Evolutionary conservation across 2,329 filamentous ascomycete genomes (phyloP), one percentile per base, ranked within the genome.

Genomic region (Stylonectria norvegica): DNA sequence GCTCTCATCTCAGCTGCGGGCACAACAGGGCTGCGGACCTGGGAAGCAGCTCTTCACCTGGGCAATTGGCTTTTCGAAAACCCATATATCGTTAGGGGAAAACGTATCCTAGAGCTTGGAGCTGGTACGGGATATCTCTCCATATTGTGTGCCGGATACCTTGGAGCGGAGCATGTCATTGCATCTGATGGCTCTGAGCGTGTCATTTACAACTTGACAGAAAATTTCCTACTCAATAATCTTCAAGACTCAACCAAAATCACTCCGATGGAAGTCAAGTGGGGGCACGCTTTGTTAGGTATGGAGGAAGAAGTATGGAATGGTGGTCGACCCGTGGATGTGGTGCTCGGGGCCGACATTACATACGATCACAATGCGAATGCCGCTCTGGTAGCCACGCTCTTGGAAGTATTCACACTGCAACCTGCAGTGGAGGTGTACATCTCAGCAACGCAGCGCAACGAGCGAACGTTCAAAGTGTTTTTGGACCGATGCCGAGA

Each of bases 21-120:
- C 1, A 89, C 85, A 1, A 91, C 86, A 0, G 86, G 86, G 1
- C 72, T 86, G 17, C 76, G 86, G 22, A 91, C 87, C 0, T 93
- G 86, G 87, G 87, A 91, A 60, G 86, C 86, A 1, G 81, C 85
- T 2, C 67, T 91, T 7, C 83, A 89, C 51, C 70, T 91, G 0
- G 84, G 83, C 1, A 75, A 81, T 31, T 89, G 81, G 53, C 74
- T 90, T 16, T 77, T 78, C 44, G 44, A 57, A n/a, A 63, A 72
- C 35, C 62, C 61, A 1, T 47, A 51, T 2, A 48, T 75, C 15
- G 66, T 87, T 19, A 54, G 55, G 6, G 72, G 68, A 2, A 83
- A 79, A 55, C 72, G 69, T 6, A 64, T 90, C 1, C 68, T 91
- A 2, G 86, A 91, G 58, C 71, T 91, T 1, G 86, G 86, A 4